Base-by-base conservation (phyloP, 768 basidiomycete species). In the Erythrobasidium yunnanense region DNA sequence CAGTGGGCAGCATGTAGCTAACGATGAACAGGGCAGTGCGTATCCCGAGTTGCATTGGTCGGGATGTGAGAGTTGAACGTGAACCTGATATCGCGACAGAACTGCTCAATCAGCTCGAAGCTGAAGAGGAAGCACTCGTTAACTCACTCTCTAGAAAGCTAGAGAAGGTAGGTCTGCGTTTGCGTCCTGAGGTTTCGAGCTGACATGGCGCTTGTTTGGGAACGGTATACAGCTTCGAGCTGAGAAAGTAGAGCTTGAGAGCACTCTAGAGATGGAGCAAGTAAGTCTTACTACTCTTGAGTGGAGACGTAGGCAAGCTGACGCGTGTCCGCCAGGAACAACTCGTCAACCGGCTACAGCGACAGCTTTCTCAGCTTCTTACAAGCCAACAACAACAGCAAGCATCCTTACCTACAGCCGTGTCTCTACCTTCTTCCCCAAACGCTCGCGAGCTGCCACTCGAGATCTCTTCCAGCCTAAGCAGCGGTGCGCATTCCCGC, bases 201-300 rank as follows among this genome's bases (percentile, higher is more conserved):
- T 7, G 54, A 55, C 54, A 4, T 35, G 22, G 20, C 22, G 50
- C 8, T 8, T 22, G 11, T 3, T 55, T 38, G 34, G 30, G 4
- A 15, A 3, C 20, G 11, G 3, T 32, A 25, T 2, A 13, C 42
- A 58, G 56, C 38, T 58, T 11, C 56, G 56, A 45, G 56, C 56
- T 34, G 56, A 58, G 25, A 58, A 58, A 45, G 56, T 58, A 5
- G 56, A 58, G 35, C 25, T 58, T 22, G 56, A 58, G 38, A 42
- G 34, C 33, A 58, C 56, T 4, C 38, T 58, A 8, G 56, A 58
- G 35, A 58, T 58, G 56, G 56, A 58, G 45, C 56, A 58, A 23
- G 56, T 42, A 58, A 45, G 38, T 42, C n/a, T 42, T 11, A 11
- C n/a, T n/a, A n/a, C 11, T 11, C 11, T 42, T 11, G 11, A 11